Evolutionary conservation across 495 filamentous ascomycete genomes (phyloP), one percentile per base, ranked within the genome.

Genomic region (Mytilinidion resinicola): DNA sequence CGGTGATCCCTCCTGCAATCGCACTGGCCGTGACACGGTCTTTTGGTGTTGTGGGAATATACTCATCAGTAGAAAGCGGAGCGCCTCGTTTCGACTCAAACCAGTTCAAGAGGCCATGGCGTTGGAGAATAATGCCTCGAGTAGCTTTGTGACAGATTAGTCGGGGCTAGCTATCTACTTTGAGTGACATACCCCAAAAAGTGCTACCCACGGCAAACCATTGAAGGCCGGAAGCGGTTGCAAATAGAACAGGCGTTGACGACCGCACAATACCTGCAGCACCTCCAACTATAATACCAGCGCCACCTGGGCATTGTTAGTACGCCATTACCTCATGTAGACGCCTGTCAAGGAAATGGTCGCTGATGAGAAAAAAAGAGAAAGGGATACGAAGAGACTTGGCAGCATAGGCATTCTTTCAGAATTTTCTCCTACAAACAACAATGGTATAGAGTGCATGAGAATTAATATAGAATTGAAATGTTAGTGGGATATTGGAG

Each of bases 171-270:
- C 19, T 10, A 33, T 30, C 42, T 9, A 51, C 14, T 39, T 38
- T 3, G 51, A 46, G 52, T 50, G 34, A 51, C n/a, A 47, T 72
- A 95, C 88, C 87, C 77, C 81, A 89, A 70, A 85, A 98, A 15
- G 83, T 85, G 44, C 78, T 81, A 33, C 90, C 89, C 44, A 95
- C 80, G 39, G 78, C 73, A 73, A 86, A 88, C 80, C 87, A 96
- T 73, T 96, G 90, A 41, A 87, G 74, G 37, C 88, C 86, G 33
- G 84, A 82, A 53, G 83, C 80, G 37, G 85, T 46, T 5, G 89
- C 83, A 73, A 91, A 93, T 5, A 95, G 70, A 9, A 80, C 70
- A 10, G 83, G 77, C 39, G 86, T 83, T 4, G 74, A 80, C 21
- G 84, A 86, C 65, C 83, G 78, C 34, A 90, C 63, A 33, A 89